A percentile compares a stretch with the other conserved stretches of the same genome.
These are phyloP conservation scores for Candida adriatica DNA, from an alignment of 805 yeast species.

Conservation along the genomic window DNA sequence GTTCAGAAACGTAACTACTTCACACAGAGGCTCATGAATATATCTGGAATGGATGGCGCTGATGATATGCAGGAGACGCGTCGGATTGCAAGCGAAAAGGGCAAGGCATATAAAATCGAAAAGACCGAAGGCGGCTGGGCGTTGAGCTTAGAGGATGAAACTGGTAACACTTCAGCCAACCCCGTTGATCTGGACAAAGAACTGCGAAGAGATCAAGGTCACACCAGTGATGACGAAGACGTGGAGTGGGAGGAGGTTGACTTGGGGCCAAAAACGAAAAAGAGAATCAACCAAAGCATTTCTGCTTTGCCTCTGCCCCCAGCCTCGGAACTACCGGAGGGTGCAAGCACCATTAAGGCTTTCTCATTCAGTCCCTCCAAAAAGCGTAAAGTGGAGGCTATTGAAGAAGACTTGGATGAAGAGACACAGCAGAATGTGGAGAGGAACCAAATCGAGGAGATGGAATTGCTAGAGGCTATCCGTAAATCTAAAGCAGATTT, in stretches of 20 bases:
- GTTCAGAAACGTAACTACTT: slow-evolving; percentile 86
- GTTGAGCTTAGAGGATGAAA: slow-evolving; percentile 46
- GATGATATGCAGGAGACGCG: slow-evolving; percentile 18
- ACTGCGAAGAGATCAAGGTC: slow-evolving; percentile 10
- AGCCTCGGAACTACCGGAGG: slow-evolving; percentile 10
- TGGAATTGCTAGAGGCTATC: slow-evolving; percentile 33
- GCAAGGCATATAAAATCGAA: slow-evolving; percentile 65
- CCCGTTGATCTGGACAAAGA: slow-evolving; percentile 42
- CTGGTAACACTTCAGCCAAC: slow-evolving; percentile 29
- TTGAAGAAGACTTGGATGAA: slow-evolving; percentile 11
- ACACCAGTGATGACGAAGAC: slow-evolving; percentile 22
- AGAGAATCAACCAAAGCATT: slow-evolving; percentile 33
- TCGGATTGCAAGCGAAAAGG: slow-evolving; percentile 80
- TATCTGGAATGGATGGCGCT: slow-evolving; percentile 60
- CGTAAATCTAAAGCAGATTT: slow-evolving; percentile 42
- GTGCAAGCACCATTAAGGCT: slow-evolving; percentile 10
- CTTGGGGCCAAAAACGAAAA: slow-evolving; percentile 22
- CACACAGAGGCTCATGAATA: slow-evolving; percentile 80
- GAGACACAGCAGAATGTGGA: slow-evolving; percentile 18
- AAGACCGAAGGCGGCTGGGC: slow-evolving; percentile 83
- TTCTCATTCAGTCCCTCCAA: slow-evolving; percentile 20
- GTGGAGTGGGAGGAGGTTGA: slow-evolving; percentile 72
- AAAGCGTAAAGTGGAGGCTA: slow-evolving; percentile 5
- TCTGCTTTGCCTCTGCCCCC: slow-evolving; percentile 34
- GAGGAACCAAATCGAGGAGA: slow-evolving; percentile 25